Evolutionary conservation across 2,329 filamentous ascomycete species (phyloP), one percentile per base, ranked within the genome.

Genomic region (Microcyclospora tardicrescens): DNA sequence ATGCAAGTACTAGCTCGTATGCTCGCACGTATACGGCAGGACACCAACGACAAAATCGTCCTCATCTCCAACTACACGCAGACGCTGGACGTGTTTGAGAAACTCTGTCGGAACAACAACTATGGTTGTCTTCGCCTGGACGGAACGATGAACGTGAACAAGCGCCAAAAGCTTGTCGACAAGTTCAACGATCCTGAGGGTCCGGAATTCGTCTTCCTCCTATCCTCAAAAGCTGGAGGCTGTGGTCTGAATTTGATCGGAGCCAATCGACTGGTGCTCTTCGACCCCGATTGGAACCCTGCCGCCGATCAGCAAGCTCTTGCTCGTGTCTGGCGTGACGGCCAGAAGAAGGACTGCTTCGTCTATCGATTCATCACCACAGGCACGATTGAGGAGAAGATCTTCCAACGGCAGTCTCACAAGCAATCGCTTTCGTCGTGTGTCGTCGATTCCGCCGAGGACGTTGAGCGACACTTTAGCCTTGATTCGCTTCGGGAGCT

Each of bases 341-440:
- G 91, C 0, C 91, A 98, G 62, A 96, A 93, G 71, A 98, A 98
- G 58, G 91, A 98, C 56, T 98, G 91, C 56, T 98, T 98, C 53
- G 91, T 98, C 12, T 98, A 98, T 61, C 83, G 91, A n/a, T 98
- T 98, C 65, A 98, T 98, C 53, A 84, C 87, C 0, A 96, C 93
- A 0, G 91, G 91, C 3, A 95, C 87, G 0, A 98, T 98, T 44
- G 91, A 98, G 58, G 91, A 98, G 62, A 98, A 98, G 66, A 95
- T 98, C 50, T 98, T 98, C 66, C 91, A 98, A 61, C 81, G 93
- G 9, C 91, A 98, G 57, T 93, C 84, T 1, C 93, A 98, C 68
- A 98, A 98, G 63, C 91, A 98, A 62, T 93, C 85, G 6, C 69
- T 98, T 1, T 96, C 89, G 1, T 93, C 85, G 0, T 95, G 87